phyloP scores from a whole-genome alignment of 2,329 filamentous ascomycete genomes.

The Lecanicillium sp. region DNA sequence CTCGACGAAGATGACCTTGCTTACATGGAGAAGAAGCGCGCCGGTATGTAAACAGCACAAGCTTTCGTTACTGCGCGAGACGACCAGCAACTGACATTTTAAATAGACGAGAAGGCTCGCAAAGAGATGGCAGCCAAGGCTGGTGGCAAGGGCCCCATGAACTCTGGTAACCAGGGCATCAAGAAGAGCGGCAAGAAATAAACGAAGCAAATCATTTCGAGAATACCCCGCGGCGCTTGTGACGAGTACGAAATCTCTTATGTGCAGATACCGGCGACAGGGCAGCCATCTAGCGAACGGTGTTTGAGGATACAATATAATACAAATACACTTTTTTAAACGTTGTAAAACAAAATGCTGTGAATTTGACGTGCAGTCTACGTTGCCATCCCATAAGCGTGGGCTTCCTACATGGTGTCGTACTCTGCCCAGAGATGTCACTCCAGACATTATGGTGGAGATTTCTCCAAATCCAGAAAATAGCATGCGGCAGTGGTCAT shows the following conservation, averaged over 20 bases:
- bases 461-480: too few species aligned
- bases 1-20: conserved; percentile 82
- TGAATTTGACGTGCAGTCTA: not conserved
- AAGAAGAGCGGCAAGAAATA: conserved; percentile 99
- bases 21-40: conserved; percentile 74
- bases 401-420: too few species aligned
- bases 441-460: too few species aligned
- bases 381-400: too few species aligned
- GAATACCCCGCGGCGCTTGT: too few species aligned
- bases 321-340: too few species aligned
- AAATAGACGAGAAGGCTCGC: conserved; percentile 69
- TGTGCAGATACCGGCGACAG: too few species aligned
- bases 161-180: conserved; percentile 78
- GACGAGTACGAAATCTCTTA: too few species aligned
- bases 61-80: not conserved
- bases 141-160: conserved; percentile 81
- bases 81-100: conserved; percentile 13
- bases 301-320: too few species aligned
- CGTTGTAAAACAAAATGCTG: too few species aligned
- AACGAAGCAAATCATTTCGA: conserved; percentile 13
- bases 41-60: conserved; percentile 49
- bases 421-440: too few species aligned
- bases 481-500: not conserved
- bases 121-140: conserved; percentile 78
- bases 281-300: too few species aligned